Evolutionary conservation across 768 basidiomycete species (phyloP).

Genomic region (Tricholoma bakamatsutake): DNA sequence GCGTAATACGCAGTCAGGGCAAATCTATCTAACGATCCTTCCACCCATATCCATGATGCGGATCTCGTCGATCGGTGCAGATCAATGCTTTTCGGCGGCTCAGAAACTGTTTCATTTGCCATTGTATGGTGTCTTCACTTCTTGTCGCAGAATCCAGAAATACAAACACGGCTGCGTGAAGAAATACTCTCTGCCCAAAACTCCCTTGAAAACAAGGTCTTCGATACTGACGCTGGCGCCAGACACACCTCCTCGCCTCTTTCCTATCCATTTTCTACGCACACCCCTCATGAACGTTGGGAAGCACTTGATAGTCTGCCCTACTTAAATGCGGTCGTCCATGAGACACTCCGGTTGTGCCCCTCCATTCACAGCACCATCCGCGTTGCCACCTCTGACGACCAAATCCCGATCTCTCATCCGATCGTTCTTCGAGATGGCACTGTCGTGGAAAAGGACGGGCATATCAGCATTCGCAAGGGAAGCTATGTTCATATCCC

Average conservation of each 20-base stretch:
- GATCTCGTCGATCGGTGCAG: slow-evolving; percentile 60
- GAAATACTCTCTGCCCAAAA: slow-evolving; percentile 31
- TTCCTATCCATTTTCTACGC: slow-evolving; percentile 6
- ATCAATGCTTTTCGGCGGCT: slow-evolving; percentile 61
- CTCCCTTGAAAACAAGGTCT: slow-evolving; percentile 12
- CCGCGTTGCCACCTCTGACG: slow-evolving; percentile 48
- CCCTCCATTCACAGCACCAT: slow-evolving; percentile 55
- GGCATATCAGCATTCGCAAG: slow-evolving; percentile 40
- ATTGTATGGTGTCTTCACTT: slow-evolving; percentile 54
- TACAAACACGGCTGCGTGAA: slow-evolving; percentile 50
- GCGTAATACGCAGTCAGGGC: slow-evolving; percentile 43
- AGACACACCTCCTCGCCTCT: slow-evolving; percentile 7
- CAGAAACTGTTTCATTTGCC: slow-evolving; percentile 54
- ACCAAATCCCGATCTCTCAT: slow-evolving; percentile 45
- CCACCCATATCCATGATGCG: slow-evolving; percentile 47
- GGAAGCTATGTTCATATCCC: slow-evolving; percentile 54
- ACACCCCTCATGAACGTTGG: slow-evolving; percentile 19
- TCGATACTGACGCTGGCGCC: slow-evolving; percentile 6
- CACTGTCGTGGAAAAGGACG: slow-evolving; percentile 28
- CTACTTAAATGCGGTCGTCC: slow-evolving; percentile 52
- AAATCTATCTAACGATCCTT: slow-evolving; percentile 42
- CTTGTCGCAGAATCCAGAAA: slow-evolving; percentile 45
- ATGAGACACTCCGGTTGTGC: slow-evolving; percentile 47
- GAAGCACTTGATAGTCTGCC: slow-evolving; percentile 37
- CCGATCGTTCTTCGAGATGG: slow-evolving; percentile 38